phyloP scores from a whole-genome alignment of 805 yeast species.

The Saturnispora halmiae region DNA sequence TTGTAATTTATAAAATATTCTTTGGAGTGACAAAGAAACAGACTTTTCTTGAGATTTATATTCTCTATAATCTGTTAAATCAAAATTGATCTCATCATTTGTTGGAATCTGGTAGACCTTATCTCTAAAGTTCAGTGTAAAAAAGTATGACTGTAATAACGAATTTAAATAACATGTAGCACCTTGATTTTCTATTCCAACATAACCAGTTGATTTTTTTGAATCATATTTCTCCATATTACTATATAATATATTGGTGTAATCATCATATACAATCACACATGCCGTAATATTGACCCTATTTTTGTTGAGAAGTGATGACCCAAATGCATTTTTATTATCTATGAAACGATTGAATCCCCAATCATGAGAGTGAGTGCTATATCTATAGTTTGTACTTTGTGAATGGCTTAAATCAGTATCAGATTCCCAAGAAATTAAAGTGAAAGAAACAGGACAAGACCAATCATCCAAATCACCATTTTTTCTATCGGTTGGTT shows the following conservation, averaged over 20 bases:
- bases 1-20: conserved; percentile 73
- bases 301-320: conserved; percentile 36
- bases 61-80: conserved; percentile 23
- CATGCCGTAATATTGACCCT: conserved; percentile 64
- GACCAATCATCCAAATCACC: conserved; percentile 49
- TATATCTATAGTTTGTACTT: conserved; percentile 72
- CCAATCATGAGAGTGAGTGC: conserved; percentile 79
- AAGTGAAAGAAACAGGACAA: conserved; percentile 84
- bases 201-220: conserved; percentile 78
- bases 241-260: conserved; percentile 93
- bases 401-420: conserved; percentile 50
- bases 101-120: conserved; percentile 90
- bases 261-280: conserved; percentile 71
- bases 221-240: conserved; percentile 79
- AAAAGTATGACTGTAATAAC: conserved; percentile 78
- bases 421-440: conserved; percentile 75
- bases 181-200: conserved; percentile 92
- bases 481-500: conserved; percentile 33
- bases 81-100: conserved; percentile 36
- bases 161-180: conserved; percentile 97
- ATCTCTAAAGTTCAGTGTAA: conserved; percentile 72
- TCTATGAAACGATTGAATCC: conserved; percentile 80
- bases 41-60: conserved; percentile 33
- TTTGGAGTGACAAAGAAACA: conserved; percentile 79
- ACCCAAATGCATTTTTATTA: conserved; percentile 33